A percentile compares a stretch with the other conserved stretches of the same genome.
Evolutionary conservation across 1,139 yeast species (phyloP).

Genomic region (Candida smagusa): DNA sequence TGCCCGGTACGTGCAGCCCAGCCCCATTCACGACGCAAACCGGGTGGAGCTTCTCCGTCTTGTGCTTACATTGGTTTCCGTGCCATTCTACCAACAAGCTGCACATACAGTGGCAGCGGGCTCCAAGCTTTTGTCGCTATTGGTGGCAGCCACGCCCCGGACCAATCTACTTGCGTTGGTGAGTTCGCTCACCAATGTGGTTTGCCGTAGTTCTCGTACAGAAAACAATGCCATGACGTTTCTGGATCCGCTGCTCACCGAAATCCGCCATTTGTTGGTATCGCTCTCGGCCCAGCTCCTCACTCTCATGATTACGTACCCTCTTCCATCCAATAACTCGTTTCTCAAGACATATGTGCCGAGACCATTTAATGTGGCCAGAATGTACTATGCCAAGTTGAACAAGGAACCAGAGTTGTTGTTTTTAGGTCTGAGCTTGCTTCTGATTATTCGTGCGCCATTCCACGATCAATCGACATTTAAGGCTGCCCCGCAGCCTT

Average conservation of each 20-base stretch:
- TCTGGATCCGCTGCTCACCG: constrained; percentile 26
- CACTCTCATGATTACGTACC: constrained; percentile 60
- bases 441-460: constrained; percentile 47
- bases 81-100: constrained; percentile 52
- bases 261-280: constrained; percentile 52
- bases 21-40: constrained; percentile 56
- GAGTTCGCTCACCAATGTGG: constrained; percentile 66
- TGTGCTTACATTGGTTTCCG: constrained; percentile 61
- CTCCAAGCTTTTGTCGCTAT: constrained; percentile 54
- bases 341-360: constrained; percentile 8
- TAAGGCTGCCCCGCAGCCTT: constrained; percentile 24
- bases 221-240: constrained; percentile 28
- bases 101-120: constrained; percentile 48
- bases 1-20: constrained; percentile 41
- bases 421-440: constrained; percentile 44
- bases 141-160: constrained; percentile 53
- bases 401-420: constrained; percentile 52
- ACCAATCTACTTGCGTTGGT: constrained; percentile 51
- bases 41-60: constrained; percentile 66
- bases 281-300: constrained; percentile 62
- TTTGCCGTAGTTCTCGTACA: constrained; percentile 38
- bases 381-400: constrained; percentile 51
- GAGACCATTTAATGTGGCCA: constrained; percentile 45
- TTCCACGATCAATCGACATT: constrained; percentile 21
- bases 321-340: constrained; percentile 42